phyloP scores from a whole-genome alignment of 2,329 filamentous ascomycete species.

The Penicillium freii region DNA sequence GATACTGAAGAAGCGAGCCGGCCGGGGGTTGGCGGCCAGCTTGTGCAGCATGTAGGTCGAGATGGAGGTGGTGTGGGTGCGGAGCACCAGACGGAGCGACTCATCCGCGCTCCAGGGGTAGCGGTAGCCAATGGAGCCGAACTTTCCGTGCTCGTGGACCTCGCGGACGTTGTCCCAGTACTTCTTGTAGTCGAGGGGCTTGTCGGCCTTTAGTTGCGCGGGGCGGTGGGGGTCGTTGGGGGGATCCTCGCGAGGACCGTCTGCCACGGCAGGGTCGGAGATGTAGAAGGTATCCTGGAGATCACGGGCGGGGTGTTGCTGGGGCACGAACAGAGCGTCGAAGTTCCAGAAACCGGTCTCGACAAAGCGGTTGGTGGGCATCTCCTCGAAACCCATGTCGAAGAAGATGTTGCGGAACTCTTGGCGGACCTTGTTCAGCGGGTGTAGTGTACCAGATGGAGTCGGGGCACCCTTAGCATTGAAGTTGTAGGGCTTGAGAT shows the following conservation, averaged over 20 bases:
- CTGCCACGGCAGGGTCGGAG: conserved; percentile 77
- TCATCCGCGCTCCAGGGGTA: conserved; percentile 92
- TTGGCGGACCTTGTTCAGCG: conserved; percentile 86
- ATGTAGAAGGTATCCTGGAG: conserved; percentile 99
- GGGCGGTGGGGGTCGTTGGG: conserved; percentile 37
- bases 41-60: conserved; percentile 89
- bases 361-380: conserved; percentile 90
- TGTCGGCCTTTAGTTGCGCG: conserved; percentile 35
- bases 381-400: conserved; percentile 97
- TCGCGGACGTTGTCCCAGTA: conserved; percentile 87
- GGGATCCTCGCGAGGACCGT: conserved; percentile 61
- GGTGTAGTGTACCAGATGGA: conserved; percentile 51
- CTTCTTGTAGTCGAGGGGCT: conserved; percentile 66
- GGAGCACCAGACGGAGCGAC: conserved; percentile 79
- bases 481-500: conserved; percentile 83
- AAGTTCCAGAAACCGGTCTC: conserved; percentile 99
- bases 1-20: conserved; percentile 97
- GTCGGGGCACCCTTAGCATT: conserved; percentile 61
- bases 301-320: conserved; percentile 96
- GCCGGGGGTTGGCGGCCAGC: conserved; percentile 76
- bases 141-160: conserved; percentile 88
- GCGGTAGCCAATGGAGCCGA: conserved; percentile 91
- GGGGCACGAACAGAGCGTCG: conserved; percentile 91
- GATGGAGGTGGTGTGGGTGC: conserved; percentile 93
- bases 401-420: conserved; percentile 99